These are phyloP conservation scores for Chrysoporthe austroafricana DNA, from an alignment of 2,329 filamentous ascomycete species.

Conservation along the genomic window DNA sequence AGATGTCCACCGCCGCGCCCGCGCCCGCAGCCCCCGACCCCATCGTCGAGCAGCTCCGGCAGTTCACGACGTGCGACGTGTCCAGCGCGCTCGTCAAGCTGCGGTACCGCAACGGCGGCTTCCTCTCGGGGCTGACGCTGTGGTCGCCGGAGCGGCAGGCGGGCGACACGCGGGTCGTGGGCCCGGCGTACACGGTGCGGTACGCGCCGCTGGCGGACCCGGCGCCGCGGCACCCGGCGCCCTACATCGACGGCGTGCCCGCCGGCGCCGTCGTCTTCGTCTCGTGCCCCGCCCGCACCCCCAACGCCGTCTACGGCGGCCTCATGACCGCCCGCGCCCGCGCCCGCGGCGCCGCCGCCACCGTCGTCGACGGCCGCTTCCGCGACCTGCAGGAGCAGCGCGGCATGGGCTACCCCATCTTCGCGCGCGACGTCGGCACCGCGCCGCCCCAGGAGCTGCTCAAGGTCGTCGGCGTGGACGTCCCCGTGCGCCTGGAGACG, in stretches of 20 bases:
- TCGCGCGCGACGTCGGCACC: slow-evolving; percentile 49
- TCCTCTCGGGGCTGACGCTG: slow-evolving; percentile 57
- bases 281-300: slow-evolving; percentile 48
- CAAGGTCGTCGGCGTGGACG: slow-evolving; percentile 48
- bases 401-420: slow-evolving; percentile 50
- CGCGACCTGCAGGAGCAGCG: slow-evolving; percentile 59
- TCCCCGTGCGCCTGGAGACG: slow-evolving; percentile 43
- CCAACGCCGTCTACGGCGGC: slow-evolving; percentile 58
- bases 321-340: slow-evolving; percentile 55
- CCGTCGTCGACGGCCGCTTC: slow-evolving; percentile 56
- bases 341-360: slow-evolving; percentile 49
- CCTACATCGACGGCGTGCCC: slow-evolving; percentile 58
- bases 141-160: slow-evolving; percentile 57
- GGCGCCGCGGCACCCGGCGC: slow-evolving; percentile 47
- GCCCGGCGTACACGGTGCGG: slow-evolving; percentile 58
- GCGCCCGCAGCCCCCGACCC: slow-evolving; percentile 30
- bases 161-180: slow-evolving; percentile 56
- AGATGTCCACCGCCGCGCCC: background rate
- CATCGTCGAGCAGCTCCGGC: slow-evolving; percentile 38
- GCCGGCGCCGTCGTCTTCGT: slow-evolving; percentile 53
- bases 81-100: slow-evolving; percentile 57
- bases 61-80: slow-evolving; percentile 52
- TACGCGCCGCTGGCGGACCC: slow-evolving; percentile 53
- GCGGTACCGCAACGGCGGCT: slow-evolving; percentile 53
- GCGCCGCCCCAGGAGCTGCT: slow-evolving; percentile 47